Base-by-base conservation (phyloP, 202 grass and related monocot species). In the Schoenoplectus tabernaemontani region DNA sequence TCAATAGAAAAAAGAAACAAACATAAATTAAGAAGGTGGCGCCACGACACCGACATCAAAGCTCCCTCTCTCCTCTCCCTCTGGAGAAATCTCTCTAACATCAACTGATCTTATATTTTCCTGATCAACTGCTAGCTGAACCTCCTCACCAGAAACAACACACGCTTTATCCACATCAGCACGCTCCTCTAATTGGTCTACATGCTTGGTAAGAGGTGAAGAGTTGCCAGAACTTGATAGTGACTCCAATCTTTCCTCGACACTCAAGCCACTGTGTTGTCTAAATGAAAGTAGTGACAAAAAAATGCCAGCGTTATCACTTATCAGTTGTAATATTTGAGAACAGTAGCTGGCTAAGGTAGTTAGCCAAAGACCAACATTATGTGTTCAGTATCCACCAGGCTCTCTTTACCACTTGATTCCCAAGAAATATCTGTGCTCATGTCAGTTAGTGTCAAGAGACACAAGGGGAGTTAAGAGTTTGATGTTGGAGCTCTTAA, bases 121-220 rank as follows among this genome's bases (percentile, higher is more conserved):
- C 77, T 88, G 85, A 82, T 91, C 89, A 41, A 93, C 84, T 1
- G 82, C 86, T 33, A 91, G 37, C 8, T 95, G 88, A 47, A 92
- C 84, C 80, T 87, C 88, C 20, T 81, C 87, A 11, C 26, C 86
- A 11, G 90, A 86, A 76, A 92, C 91, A 62, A 89, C 89, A 63
- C 91, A 96, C 22, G 90, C 96, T 82, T 99, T 96, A 73, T 99
- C 96, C 26, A 99, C 96, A 59, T 99, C 82, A 38, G 57, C 77
- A 6, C 77, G 41, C 54, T 99, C 92, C 64, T 99, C 90, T 15
- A 86, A 86, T 47, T 83, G 85, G 57, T 99, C 90, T 0, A 99
- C 90, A 4, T 96, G 96, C 83, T 93, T 99, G 46, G 92, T 99
- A 32, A 95, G 75, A 26, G 89, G 91, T 83, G 81, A 92, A 3